Conservation (phyloP, 306 rosid genomes). For the Vicia sativa region DNA sequence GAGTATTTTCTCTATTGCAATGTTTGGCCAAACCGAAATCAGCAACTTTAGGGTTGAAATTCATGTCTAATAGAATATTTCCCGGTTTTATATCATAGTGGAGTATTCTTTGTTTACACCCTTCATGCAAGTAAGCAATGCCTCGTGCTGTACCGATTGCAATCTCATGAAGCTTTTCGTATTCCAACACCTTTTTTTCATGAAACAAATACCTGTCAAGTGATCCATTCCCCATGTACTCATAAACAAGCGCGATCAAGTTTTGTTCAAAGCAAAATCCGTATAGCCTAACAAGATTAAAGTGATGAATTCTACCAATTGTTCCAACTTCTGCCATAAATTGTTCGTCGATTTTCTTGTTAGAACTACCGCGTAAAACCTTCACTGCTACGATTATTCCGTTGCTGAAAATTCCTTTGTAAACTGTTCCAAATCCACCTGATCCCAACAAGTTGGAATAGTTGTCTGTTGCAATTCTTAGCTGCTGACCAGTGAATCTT, state of each 20-base stretch:
- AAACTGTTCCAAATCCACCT: slow-evolving; percentile 55
- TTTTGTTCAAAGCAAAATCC: slow-evolving; percentile 53
- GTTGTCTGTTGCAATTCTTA: slow-evolving; percentile 47
- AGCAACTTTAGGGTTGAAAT: slow-evolving; percentile 52
- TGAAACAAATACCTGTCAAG: slow-evolving; percentile 52
- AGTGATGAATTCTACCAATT: slow-evolving; percentile 47
- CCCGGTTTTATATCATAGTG: slow-evolving; percentile 64
- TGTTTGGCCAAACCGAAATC: slow-evolving; percentile 64
- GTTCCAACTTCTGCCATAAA: slow-evolving; percentile 50
- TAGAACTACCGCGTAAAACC: slow-evolving; percentile 40
- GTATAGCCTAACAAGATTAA: slow-evolving; percentile 48
- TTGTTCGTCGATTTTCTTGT: slow-evolving; percentile 47
- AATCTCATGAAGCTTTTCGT: slow-evolving; percentile 51
- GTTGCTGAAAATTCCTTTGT: slow-evolving; percentile 43
- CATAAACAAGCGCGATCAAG: slow-evolving; percentile 55
- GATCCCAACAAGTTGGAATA: slow-evolving; percentile 48
- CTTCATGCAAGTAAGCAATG: slow-evolving; percentile 55
- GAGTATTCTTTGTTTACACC: slow-evolving; percentile 53
- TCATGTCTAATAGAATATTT: slow-evolving; percentile 51
- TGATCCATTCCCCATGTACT: slow-evolving; percentile 51
- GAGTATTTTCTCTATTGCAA: slow-evolving; percentile 46
- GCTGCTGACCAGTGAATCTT: slow-evolving; percentile 38
- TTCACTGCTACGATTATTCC: slow-evolving; percentile 52
- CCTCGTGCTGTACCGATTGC: slow-evolving; percentile 57
- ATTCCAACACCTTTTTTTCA: slow-evolving; percentile 34